Conservation (phyloP, 2,329 filamentous ascomycete species). For the Laburnicola sp. region DNA sequence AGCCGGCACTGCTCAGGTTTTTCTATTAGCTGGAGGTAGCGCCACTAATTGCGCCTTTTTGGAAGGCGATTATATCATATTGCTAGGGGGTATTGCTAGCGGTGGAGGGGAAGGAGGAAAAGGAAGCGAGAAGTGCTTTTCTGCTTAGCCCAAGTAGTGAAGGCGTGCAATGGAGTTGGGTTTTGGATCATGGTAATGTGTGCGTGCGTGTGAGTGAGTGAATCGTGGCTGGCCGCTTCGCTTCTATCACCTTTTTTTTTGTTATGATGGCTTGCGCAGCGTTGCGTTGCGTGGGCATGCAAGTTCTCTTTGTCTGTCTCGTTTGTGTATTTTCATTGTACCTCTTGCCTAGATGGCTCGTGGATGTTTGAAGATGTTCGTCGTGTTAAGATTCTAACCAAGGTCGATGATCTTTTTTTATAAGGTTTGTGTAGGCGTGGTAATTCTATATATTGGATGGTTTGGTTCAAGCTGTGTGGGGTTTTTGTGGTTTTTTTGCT, state of each 20-base stretch:
- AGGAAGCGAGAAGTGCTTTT: neutral
- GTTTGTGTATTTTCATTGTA: neutral
- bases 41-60: neutral
- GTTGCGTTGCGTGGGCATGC: neutral
- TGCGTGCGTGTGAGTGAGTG: too few species aligned
- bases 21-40: neutral
- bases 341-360: neutral
- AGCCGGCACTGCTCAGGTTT: conserved; percentile 11
- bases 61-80: neutral
- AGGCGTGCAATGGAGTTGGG: conserved; percentile 2
- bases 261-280: neutral
- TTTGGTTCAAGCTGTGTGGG: too few species aligned
- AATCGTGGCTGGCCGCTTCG: neutral
- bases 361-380: too few species aligned
- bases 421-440: too few species aligned
- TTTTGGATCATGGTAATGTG: conserved; percentile 2
- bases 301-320: neutral
- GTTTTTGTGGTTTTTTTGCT: too few species aligned
- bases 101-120: neutral
- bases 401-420: too few species aligned
- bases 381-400: too few species aligned
- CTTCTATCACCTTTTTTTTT: neutral
- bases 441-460: too few species aligned
- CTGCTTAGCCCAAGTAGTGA: conserved; percentile 2
- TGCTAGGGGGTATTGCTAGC: conserved; percentile 2